These are phyloP conservation scores for Cruciata laevipes DNA, from an alignment of 257 asterid genomes.

Conservation along the genomic window DNA sequence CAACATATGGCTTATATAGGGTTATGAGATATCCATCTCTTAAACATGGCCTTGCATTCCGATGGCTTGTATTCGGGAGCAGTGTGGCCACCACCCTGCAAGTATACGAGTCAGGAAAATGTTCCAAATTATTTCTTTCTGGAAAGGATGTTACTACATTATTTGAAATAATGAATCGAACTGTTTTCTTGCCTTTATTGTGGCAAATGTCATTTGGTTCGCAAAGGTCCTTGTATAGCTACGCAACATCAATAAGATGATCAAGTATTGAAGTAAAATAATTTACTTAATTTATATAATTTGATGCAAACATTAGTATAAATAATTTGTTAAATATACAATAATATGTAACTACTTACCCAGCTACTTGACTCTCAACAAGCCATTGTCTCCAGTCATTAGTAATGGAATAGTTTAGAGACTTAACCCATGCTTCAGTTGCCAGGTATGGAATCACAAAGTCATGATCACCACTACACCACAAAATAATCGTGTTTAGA, in stretches of 20 bases:
- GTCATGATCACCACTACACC: slow-evolving; percentile 43
- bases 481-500: background rate
- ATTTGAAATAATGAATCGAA: background rate
- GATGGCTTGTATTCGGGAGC: slow-evolving; percentile 25
- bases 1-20: slow-evolving; percentile 16
- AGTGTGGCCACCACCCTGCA: slow-evolving; percentile 33
- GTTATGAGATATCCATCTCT: slow-evolving; percentile 36
- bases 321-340: background rate
- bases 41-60: slow-evolving; percentile 35
- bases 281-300: background rate
- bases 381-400: slow-evolving; percentile 42
- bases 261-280: background rate
- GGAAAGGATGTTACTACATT: background rate
- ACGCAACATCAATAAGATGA: slow-evolving; percentile 1
- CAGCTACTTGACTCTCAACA: slow-evolving; percentile 32
- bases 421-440: slow-evolving; percentile 43
- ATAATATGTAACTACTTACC: slow-evolving; percentile 16
- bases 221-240: slow-evolving; percentile 32
- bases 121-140: no score
- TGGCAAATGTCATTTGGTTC: slow-evolving; percentile 40
- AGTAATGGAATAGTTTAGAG: slow-evolving; percentile 27
- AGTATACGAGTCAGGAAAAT: background rate
- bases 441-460: slow-evolving; percentile 25
- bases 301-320: background rate
- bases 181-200: slow-evolving; percentile 31